phyloP scores from a whole-genome alignment of 805 yeast species.

The Kodamaea sagamina region DNA sequence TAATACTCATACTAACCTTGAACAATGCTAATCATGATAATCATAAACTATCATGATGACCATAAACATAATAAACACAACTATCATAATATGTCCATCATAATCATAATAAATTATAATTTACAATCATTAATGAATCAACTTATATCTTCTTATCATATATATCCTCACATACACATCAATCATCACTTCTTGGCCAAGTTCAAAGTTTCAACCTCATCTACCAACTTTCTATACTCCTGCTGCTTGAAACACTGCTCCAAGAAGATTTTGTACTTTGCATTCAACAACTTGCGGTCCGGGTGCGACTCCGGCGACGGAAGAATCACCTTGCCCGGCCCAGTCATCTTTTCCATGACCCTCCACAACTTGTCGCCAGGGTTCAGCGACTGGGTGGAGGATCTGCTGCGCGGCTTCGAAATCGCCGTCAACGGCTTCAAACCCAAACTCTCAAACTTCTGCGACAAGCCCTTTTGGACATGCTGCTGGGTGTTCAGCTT shows the following conservation, averaged over 20 bases:
- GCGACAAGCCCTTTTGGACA: slow-evolving; percentile 54
- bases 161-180: too few species aligned
- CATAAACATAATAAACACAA: too few species aligned
- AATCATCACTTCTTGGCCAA: too few species aligned
- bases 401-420: slow-evolving; percentile 20
- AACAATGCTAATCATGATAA: too few species aligned
- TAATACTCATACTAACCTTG: too few species aligned
- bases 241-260: slow-evolving; percentile 86
- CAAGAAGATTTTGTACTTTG: slow-evolving; percentile 81
- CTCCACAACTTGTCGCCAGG: slow-evolving; percentile 78
- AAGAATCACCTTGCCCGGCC: slow-evolving; percentile 74
- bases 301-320: slow-evolving; percentile 62
- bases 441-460: slow-evolving; percentile 39
- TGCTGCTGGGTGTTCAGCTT: slow-evolving; percentile 54
- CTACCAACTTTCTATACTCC: slow-evolving; percentile 71
- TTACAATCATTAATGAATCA: too few species aligned
- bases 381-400: slow-evolving; percentile 14
- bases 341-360: slow-evolving; percentile 81
- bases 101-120: too few species aligned
- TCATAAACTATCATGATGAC: too few species aligned
- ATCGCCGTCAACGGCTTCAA: slow-evolving; percentile 43
- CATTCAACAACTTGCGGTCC: slow-evolving; percentile 69
- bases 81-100: too few species aligned
- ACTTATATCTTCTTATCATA: too few species aligned
- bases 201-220: slow-evolving; percentile 39